Evolutionary conservation across 345 rosid genomes (phyloP).

Genomic region (Rhodamnia argentea): DNA sequence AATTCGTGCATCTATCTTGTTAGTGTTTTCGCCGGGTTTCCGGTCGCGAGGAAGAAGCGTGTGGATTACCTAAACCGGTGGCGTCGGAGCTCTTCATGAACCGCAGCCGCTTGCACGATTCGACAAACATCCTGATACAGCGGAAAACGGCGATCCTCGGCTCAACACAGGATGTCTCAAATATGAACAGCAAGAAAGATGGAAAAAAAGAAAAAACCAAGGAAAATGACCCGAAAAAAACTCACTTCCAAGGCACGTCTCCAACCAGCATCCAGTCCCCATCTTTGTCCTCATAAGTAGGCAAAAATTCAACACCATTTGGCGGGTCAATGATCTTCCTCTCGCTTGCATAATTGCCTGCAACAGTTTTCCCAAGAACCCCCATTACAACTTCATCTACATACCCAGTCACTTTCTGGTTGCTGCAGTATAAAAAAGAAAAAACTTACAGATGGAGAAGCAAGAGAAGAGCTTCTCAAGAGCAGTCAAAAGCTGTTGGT

Average conservation of each 20-base stretch:
- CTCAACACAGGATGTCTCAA: not conserved
- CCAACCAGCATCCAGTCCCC: conserved; percentile 91
- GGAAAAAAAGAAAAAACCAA: not conserved
- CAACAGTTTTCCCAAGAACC: not conserved
- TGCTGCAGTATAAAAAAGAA: not conserved
- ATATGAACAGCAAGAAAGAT: not conserved
- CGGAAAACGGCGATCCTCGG: not conserved
- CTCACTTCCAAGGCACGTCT: conserved; percentile 90
- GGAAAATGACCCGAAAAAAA: conserved; percentile 1
- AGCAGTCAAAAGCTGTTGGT: conserved; percentile 32
- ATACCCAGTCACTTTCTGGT: not conserved
- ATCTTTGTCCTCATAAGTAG: conserved; percentile 73
- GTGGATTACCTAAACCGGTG: conserved; percentile 22
- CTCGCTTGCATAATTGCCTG: conserved; percentile 33
- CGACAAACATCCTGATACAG: conserved; percentile 46
- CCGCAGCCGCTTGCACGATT: conserved; percentile 57
- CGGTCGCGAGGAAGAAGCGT: not conserved
- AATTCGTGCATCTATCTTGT: not conserved
- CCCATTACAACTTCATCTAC: not conserved
- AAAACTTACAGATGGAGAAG: conserved; percentile 27
- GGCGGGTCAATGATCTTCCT: conserved; percentile 16
- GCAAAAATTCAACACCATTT: conserved; percentile 40
- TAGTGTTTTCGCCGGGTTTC: not conserved
- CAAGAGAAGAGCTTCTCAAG: conserved; percentile 52
- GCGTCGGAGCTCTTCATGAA: conserved; percentile 53